phyloP scores from a whole-genome alignment of 2,329 filamentous ascomycete species.

The Bipolaris cookei region DNA sequence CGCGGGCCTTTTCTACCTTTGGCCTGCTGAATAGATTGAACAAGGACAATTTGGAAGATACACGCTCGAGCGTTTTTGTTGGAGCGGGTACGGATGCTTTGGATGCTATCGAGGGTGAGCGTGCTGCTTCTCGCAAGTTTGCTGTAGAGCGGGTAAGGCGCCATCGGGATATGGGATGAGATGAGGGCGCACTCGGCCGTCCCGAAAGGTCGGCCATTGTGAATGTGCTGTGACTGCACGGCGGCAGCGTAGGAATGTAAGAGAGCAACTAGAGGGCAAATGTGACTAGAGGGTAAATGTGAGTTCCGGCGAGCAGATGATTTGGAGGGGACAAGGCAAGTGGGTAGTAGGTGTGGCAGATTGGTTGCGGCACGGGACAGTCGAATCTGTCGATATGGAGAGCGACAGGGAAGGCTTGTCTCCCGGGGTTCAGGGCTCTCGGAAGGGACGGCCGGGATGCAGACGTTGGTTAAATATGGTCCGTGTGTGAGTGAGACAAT shows the following conservation, averaged over 20 bases:
- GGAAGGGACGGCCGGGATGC: not conserved
- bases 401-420: constrained; percentile 20
- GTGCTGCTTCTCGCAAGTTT: constrained; percentile 36
- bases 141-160: constrained; percentile 44
- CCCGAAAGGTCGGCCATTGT: constrained; percentile 25
- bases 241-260: constrained; percentile 1
- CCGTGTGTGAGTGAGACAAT: not conserved
- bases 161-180: constrained; percentile 42
- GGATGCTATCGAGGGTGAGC: constrained; percentile 15
- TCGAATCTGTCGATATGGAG: constrained; percentile 9
- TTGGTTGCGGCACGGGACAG: constrained; percentile 12
- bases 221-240: constrained; percentile 8
- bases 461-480: constrained; percentile 1
- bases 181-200: constrained; percentile 22
- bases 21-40: constrained; percentile 59
- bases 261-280: not conserved
- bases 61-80: constrained; percentile 40
- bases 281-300: constrained; percentile 3
- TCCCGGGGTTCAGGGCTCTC: not conserved
- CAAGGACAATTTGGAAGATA: constrained; percentile 55
- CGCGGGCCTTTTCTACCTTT: constrained; percentile 56
- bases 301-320: constrained; percentile 8
- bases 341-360: constrained; percentile 6
- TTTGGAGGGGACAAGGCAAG: constrained; percentile 12
- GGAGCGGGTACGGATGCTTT: constrained; percentile 19